phyloP scores from a whole-genome alignment of 2,329 filamentous ascomycete species.

The Helicocarpus griseus region DNA sequence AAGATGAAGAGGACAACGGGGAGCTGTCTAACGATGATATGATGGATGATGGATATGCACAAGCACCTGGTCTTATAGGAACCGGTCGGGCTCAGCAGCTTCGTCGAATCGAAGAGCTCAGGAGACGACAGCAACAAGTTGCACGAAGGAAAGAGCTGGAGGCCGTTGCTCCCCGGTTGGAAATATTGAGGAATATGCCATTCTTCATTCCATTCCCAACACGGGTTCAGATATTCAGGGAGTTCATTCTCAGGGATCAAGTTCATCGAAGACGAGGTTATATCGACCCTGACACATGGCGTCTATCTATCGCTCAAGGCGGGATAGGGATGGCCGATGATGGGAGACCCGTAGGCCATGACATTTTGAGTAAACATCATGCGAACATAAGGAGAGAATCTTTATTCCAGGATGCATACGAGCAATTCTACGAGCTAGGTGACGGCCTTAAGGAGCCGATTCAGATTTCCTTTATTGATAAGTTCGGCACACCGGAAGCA shows the following conservation, averaged over 20 bases:
- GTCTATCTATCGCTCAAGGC: constrained; percentile 47
- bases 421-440: constrained; percentile 70
- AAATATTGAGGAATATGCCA: constrained; percentile 90
- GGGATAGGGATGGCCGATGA: constrained; percentile 30
- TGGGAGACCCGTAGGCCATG: constrained; percentile 30
- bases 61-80: constrained; percentile 38
- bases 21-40: constrained; percentile 24
- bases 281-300: constrained; percentile 66
- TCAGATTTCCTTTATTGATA: constrained; percentile 90
- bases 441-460: constrained; percentile 88
- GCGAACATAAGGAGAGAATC: constrained; percentile 69
- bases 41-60: constrained; percentile 28
- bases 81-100: constrained; percentile 54
- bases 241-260: constrained; percentile 84
- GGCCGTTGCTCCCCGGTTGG: constrained; percentile 72
- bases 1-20: constrained; percentile 45
- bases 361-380: constrained; percentile 51
- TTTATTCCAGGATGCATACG: constrained; percentile 77
- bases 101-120: constrained; percentile 52
- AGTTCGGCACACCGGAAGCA: constrained; percentile 76
- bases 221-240: constrained; percentile 81
- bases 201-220: constrained; percentile 93
- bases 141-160: constrained; percentile 64
- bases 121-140: constrained; percentile 54
- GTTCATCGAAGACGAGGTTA: constrained; percentile 57